A percentile compares a stretch with the other conserved stretches of the same genome.
Conservation (phyloP, 2,329 filamentous ascomycete species). For the Alternaria dauci region DNA sequence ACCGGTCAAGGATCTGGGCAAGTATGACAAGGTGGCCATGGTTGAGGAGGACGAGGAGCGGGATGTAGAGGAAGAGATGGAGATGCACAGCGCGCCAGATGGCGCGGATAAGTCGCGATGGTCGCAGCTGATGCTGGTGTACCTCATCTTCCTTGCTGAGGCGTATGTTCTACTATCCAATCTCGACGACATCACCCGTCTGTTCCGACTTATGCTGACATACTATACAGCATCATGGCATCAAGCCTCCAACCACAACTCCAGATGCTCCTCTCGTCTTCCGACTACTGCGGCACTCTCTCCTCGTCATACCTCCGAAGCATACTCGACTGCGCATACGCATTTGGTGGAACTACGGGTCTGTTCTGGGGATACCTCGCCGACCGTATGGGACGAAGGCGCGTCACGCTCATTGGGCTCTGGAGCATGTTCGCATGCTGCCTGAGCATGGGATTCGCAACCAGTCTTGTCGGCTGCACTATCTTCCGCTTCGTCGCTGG, state of each 20-base stretch:
- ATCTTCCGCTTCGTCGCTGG: slow-evolving; percentile 56
- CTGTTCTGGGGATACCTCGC: slow-evolving; percentile 57
- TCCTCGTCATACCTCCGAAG: slow-evolving; percentile 58
- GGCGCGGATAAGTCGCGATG: slow-evolving; percentile 33
- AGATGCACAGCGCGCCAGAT: slow-evolving; percentile 28
- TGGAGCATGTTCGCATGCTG: slow-evolving; percentile 57
- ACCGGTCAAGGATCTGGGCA: slow-evolving; percentile 53
- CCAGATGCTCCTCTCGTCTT: slow-evolving; percentile 56
- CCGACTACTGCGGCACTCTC: slow-evolving; percentile 55
- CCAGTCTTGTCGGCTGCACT: slow-evolving; percentile 52
- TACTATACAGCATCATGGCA: slow-evolving; percentile 53
- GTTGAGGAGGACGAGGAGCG: slow-evolving; percentile 39
- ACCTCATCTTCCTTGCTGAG: slow-evolving; percentile 59
- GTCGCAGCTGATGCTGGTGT: slow-evolving; percentile 54
- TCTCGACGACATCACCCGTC: neutral
- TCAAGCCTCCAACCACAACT: slow-evolving; percentile 59
- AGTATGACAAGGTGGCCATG: slow-evolving; percentile 52
- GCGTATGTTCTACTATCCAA: slow-evolving; percentile 43
- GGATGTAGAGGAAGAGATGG: slow-evolving; percentile 41
- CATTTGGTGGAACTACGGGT: slow-evolving; percentile 56
- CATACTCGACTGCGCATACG: slow-evolving; percentile 59
- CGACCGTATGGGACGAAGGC: slow-evolving; percentile 55
- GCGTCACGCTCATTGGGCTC: slow-evolving; percentile 56
- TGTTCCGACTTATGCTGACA: slow-evolving; percentile 15
- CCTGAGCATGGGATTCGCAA: slow-evolving; percentile 58